Evolutionary conservation across 2,329 filamentous ascomycete genomes (phyloP).

Genomic region (Cucurbitaria berberidis): DNA sequence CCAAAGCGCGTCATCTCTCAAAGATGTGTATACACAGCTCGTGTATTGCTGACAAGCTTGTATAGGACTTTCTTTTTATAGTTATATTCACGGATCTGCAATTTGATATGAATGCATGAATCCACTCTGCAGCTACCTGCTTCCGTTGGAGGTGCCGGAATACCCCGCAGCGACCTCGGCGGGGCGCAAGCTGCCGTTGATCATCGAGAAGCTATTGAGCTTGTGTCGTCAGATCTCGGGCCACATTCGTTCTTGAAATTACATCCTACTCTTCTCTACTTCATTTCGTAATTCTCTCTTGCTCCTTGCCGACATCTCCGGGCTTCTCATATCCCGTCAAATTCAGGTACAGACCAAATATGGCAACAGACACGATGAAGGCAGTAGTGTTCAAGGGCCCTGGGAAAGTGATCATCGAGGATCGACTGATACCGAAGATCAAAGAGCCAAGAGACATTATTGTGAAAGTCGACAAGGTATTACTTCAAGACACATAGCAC

Average conservation of each 20-base stretch:
- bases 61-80: background rate
- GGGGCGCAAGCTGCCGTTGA: slow-evolving; percentile 24
- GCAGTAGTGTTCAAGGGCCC: slow-evolving; percentile 87
- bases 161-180: slow-evolving; percentile 36
- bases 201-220: slow-evolving; percentile 16
- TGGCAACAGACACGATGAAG: slow-evolving; percentile 67
- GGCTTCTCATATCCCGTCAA: background rate
- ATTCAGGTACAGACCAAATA: background rate
- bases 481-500: background rate
- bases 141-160: slow-evolving; percentile 4
- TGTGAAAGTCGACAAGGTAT: slow-evolving; percentile 74
- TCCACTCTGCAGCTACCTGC: slow-evolving; percentile 14
- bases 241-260: slow-evolving; percentile 13
- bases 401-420: slow-evolving; percentile 75
- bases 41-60: background rate
- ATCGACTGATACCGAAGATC: slow-evolving; percentile 78
- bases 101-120: background rate
- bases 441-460: slow-evolving; percentile 76
- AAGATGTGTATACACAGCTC: background rate
- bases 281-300: background rate
- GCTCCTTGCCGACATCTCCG: background rate
- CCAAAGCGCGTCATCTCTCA: background rate
- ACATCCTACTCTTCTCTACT: background rate
- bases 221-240: slow-evolving; percentile 17
- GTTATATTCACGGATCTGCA: background rate